A percentile compares a stretch with the other conserved stretches of the same genome.
Conservation (phyloP, 1,284 basidiomycete species). For the Marasmius fiardii region DNA sequence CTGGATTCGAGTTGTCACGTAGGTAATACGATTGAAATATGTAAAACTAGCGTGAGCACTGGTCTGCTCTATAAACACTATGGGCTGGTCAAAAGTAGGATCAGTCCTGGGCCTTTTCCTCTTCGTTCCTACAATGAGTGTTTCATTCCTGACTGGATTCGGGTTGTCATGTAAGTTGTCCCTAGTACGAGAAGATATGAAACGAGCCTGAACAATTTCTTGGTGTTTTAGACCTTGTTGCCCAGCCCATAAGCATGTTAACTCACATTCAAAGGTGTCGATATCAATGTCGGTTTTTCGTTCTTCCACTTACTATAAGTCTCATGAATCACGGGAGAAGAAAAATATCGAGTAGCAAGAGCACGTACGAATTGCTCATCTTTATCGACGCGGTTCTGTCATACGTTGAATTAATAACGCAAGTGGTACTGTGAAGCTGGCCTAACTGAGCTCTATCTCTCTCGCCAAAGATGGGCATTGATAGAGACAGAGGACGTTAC, state of each 20-base stretch:
- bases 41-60: no score
- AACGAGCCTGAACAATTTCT: not conserved
- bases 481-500: not conserved
- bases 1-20: not conserved
- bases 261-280: slow-evolving; percentile 1
- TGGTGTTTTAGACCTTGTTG: not conserved
- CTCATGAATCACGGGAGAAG: not conserved
- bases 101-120: no score
- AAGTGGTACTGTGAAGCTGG: not conserved
- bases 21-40: no score
- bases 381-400: slow-evolving; percentile 11
- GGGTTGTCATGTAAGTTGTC: not conserved
- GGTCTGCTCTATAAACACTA: no score
- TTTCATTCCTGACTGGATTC: no score
- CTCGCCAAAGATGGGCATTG: no score
- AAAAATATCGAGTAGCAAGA: not conserved
- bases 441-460: not conserved
- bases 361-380: not conserved
- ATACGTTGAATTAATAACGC: not conserved
- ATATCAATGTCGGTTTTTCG: slow-evolving; percentile 4
- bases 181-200: not conserved
- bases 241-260: not conserved
- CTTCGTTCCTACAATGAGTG: no score
- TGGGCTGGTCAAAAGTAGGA: no score
- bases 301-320: slow-evolving; percentile 6